Base-by-base conservation (phyloP, 257 asterid species). In the Nyctanthes arbortristis region DNA sequence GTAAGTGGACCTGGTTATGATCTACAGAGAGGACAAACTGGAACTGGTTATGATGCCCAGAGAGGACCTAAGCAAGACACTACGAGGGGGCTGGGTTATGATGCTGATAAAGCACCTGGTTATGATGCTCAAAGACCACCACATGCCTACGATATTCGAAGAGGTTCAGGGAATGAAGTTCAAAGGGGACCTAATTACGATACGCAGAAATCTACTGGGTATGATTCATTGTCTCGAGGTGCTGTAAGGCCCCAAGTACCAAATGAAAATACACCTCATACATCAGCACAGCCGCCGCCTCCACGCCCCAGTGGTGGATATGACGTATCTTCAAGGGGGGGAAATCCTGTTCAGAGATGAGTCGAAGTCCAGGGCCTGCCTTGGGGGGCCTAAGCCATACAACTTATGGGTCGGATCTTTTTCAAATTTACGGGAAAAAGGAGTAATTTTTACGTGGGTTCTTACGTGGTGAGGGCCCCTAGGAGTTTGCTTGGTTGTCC, bases 291-390 rank as follows among this genome's bases (percentile, higher is more conserved):
- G 20, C 56, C 85, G 20, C 87, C 84, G 3, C 77, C 80, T 39
- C 45, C 73, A 58, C 78, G 74, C 63, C 79, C 73, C 20, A 89
- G 74, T 69, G 65, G 74, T 13, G 94, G 86, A 31, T 78, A 82
- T 64, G 94, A 88, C 66, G 67, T 66, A 5, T 72, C 66, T 22
- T 49, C 79, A 20, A 81, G 78, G 63, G 88, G 94, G 52, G 93
- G 83, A 68, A 83, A 87, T 61, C 77, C 86, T 11, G 77, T 25
- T 39, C 86, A 74, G 8, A 80, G 90, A 73, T 88, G 84, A 87
- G 60, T 64, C 33, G 28, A 32, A 28, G 32, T 27, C 52, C 36
- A n/a, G n/a, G n/a, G n/a, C n/a, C n/a, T n/a, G n/a, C n/a, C n/a
- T n/a, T n/a, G n/a, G n/a, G n/a, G n/a, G n/a, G n/a, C n/a, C n/a